phyloP scores from a whole-genome alignment of 257 asterid species.

The Jaltomata sinuosa region DNA sequence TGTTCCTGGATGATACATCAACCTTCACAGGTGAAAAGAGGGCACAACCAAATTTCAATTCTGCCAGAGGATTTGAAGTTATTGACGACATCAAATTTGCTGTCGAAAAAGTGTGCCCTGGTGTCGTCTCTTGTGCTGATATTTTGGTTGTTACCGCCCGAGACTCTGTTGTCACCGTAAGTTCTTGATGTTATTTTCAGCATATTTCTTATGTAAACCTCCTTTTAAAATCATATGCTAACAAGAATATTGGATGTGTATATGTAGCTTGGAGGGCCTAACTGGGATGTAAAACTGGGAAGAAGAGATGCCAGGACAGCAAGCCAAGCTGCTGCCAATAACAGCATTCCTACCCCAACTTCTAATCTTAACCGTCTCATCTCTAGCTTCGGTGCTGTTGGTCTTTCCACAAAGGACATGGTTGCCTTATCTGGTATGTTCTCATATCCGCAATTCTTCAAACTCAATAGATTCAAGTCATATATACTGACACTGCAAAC shows the following conservation, averaged over 20 bases:
- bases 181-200: not conserved
- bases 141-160: conserved; percentile 64
- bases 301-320: conserved; percentile 81
- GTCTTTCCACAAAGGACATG: conserved; percentile 66
- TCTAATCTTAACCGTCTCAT: conserved; percentile 58
- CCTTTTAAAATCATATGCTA: not conserved
- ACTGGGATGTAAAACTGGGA: conserved; percentile 68
- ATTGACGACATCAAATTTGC: conserved; percentile 72
- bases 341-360: conserved; percentile 77
- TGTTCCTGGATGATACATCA: conserved; percentile 80
- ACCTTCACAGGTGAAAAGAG: conserved; percentile 65
- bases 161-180: conserved; percentile 60
- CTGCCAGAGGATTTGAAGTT: conserved; percentile 73
- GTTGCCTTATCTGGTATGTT: conserved; percentile 69
- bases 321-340: conserved; percentile 68
- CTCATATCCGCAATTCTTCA: not conserved
- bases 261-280: conserved; percentile 68
- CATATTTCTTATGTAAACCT: not conserved
- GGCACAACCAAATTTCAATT: conserved; percentile 59
- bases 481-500: not conserved
- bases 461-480: not conserved
- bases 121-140: conserved; percentile 77
- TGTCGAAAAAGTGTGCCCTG: conserved; percentile 62
- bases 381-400: conserved; percentile 48
- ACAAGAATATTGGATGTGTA: not conserved